Percentiles rank a stretch among this genome's conserved stretches.
phyloP scores from a whole-genome alignment of 1,139 yeast species.

The Pichia sp. region DNA sequence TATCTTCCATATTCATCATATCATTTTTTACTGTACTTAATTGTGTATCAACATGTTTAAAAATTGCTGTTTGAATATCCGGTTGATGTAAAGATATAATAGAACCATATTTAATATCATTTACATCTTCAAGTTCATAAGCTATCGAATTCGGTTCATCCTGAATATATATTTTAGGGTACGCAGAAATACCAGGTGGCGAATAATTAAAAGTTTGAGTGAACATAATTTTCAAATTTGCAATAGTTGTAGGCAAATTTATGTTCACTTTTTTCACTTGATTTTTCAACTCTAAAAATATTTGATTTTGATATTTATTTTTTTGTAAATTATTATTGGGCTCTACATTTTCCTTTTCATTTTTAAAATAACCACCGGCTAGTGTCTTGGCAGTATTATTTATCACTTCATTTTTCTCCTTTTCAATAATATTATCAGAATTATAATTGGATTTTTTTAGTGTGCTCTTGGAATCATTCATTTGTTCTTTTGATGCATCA shows the following conservation, averaged over 20 bases:
- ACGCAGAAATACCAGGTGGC: slow-evolving; percentile 44
- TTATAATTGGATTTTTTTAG: not conserved
- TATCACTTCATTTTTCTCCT: not conserved
- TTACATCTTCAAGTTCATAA: slow-evolving; percentile 77
- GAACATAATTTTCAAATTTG: slow-evolving; percentile 58
- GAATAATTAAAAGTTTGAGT: slow-evolving; percentile 84
- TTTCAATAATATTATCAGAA: not conserved
- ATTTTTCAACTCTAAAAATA: slow-evolving; percentile 40
- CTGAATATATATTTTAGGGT: slow-evolving; percentile 76
- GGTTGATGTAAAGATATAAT: slow-evolving; percentile 46
- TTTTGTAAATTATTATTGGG: not conserved
- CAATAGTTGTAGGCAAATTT: slow-evolving; percentile 30
- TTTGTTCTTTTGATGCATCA: not conserved
- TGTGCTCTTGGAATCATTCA: not conserved
- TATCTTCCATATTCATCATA: slow-evolving; percentile 31
- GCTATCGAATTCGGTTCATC: slow-evolving; percentile 55
- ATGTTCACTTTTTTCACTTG: slow-evolving; percentile 53
- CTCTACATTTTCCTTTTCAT: not conserved
- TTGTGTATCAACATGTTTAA: slow-evolving; percentile 18
- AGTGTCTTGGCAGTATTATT: slow-evolving; percentile 8
- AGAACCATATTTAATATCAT: slow-evolving; percentile 55
- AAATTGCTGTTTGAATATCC: slow-evolving; percentile 17
- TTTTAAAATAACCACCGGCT: not conserved
- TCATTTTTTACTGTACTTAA: slow-evolving; percentile 32
- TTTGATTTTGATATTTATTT: not conserved